Evolutionary conservation across 345 rosid species (phyloP).

Genomic region (Balakata baccata): DNA sequence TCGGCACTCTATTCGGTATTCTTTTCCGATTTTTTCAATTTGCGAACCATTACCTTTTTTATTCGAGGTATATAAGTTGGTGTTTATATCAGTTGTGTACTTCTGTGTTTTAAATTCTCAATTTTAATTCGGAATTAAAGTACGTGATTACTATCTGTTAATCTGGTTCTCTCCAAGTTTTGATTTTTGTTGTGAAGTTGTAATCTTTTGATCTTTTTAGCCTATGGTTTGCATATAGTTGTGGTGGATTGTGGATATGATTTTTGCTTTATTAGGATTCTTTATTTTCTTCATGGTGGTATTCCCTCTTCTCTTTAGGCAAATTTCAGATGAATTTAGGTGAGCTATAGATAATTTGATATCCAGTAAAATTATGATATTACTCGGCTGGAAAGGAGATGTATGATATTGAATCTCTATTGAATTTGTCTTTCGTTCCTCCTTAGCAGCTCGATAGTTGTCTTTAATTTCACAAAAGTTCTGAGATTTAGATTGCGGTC

Average conservation of each 20-base stretch:
- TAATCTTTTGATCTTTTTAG: not conserved
- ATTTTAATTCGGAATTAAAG: not conserved
- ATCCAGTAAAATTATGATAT: not conserved
- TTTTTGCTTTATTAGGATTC: not conserved
- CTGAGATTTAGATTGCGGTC: not conserved
- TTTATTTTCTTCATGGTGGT: not conserved
- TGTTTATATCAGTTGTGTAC: not conserved
- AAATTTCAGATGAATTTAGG: not conserved
- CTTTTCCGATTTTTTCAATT: not conserved
- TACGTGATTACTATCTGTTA: not conserved
- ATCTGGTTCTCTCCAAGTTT: not conserved
- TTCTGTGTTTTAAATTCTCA: too few species aligned
- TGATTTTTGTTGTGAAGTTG: not conserved
- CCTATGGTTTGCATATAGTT: not conserved
- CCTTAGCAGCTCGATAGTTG: not conserved
- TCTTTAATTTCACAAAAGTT: not conserved
- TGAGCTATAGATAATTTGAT: not conserved
- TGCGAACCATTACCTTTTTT: not conserved
- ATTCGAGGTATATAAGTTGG: constrained; percentile 4
- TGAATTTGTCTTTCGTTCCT: not conserved
- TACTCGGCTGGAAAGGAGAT: not conserved
- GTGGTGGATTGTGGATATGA: not conserved
- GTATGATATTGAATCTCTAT: not conserved
- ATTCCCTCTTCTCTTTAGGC: not conserved
- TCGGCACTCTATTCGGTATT: constrained; percentile 41